These are phyloP conservation scores for Dioszegia crocea DNA, from an alignment of 768 basidiomycete genomes.

Conservation along the genomic window DNA sequence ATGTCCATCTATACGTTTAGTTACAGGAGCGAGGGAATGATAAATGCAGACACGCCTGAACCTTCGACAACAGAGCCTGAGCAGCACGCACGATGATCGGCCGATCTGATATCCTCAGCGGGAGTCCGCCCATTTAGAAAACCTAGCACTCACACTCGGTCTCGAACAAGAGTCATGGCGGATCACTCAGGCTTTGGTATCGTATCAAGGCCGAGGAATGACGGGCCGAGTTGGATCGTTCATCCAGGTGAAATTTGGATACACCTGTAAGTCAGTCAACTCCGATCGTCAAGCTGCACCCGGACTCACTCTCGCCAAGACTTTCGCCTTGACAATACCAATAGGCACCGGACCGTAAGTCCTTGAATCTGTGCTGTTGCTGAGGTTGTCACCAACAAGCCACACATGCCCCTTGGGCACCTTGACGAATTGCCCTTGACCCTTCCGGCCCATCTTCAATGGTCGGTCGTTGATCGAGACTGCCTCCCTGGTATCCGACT, in stretches of 20 bases:
- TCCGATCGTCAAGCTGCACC: not conserved
- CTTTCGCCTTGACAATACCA: constrained; percentile 44
- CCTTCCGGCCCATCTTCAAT: constrained; percentile 19
- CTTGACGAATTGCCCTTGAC: constrained; percentile 61
- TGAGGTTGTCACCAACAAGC: constrained; percentile 84
- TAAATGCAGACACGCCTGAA: too few species aligned
- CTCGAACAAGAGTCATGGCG: too few species aligned
- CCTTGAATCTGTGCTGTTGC: constrained; percentile 78
- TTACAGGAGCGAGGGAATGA: too few species aligned
- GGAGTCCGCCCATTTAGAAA: too few species aligned
- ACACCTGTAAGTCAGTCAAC: constrained; percentile 15
- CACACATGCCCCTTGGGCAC: constrained; percentile 84
- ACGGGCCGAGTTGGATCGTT: not conserved
- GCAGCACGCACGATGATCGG: too few species aligned
- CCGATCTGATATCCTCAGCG: too few species aligned
- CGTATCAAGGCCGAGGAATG: too few species aligned
- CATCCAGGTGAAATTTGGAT: constrained; percentile 30
- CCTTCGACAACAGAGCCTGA: too few species aligned
- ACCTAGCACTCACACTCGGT: too few species aligned
- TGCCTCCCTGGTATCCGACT: constrained; percentile 7
- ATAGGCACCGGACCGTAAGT: constrained; percentile 83
- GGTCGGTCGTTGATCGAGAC: constrained; percentile 15
- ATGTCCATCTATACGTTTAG: too few species aligned
- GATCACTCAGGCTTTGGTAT: too few species aligned
- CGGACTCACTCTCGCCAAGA: constrained; percentile 41